These are phyloP conservation scores for Suillus subluteus DNA, from an alignment of 768 basidiomycete genomes.

Conservation along the genomic window DNA sequence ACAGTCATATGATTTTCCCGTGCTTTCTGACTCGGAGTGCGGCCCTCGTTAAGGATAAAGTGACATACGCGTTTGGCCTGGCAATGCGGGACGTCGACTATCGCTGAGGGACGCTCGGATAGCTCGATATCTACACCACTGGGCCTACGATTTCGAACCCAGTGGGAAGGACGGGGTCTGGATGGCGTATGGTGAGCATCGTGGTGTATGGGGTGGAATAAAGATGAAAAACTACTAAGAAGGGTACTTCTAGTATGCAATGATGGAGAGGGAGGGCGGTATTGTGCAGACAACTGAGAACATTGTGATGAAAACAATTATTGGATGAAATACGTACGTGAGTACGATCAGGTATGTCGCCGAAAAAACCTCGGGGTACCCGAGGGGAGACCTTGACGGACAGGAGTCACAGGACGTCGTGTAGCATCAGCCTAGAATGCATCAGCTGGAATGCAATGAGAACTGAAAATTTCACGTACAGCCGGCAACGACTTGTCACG, in stretches of 20 bases:
- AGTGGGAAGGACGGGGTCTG: not conserved
- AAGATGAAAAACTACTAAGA: not conserved
- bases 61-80: no score
- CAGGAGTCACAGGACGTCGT: not conserved
- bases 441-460: not conserved
- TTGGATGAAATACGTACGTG: not conserved
- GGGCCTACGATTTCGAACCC: not conserved
- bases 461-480: not conserved
- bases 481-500: no score
- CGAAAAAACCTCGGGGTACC: not conserved
- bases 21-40: no score
- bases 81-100: not conserved
- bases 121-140: not conserved
- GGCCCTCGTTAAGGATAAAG: no score
- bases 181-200: not conserved
- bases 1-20: no score
- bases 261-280: not conserved
- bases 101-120: not conserved
- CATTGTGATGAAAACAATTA: not conserved
- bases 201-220: not conserved
- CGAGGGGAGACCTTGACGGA: not conserved
- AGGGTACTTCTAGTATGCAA: not conserved
- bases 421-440: not conserved
- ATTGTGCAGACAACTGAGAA: not conserved
- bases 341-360: not conserved